Evolutionary conservation across 2,329 filamentous ascomycete species (phyloP).

Genomic region (Aspergillus tamarii): DNA sequence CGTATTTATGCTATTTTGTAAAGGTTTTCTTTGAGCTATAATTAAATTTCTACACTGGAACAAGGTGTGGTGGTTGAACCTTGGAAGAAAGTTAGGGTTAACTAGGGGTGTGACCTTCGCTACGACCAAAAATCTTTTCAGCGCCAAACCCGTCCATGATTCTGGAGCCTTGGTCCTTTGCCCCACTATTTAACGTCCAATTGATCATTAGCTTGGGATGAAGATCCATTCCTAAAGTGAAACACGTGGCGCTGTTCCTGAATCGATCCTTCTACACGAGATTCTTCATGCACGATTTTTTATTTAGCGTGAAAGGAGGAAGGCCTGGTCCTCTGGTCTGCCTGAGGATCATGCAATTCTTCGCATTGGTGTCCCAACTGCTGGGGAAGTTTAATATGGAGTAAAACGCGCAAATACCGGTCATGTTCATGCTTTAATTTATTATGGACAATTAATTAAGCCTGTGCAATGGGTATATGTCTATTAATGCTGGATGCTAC

Average conservation of each 20-base stretch:
- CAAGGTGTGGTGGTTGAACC: too few relatives aligned
- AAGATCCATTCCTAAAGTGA: background rate
- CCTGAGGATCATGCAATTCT: constrained; percentile 1
- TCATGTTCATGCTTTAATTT: background rate
- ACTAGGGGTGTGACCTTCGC: background rate
- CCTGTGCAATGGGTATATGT: background rate
- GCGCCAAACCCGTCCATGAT: background rate
- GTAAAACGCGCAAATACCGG: background rate
- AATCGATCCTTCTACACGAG: constrained; percentile 7
- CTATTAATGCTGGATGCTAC: background rate
- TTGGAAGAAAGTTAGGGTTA: background rate
- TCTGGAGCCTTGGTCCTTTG: background rate
- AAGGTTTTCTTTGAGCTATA: too few relatives aligned
- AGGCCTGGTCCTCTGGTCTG: background rate
- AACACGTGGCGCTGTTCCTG: background rate
- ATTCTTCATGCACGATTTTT: background rate
- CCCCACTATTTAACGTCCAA: background rate
- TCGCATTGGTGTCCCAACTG: background rate
- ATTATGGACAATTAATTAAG: background rate
- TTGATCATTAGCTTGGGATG: background rate
- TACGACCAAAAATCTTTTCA: background rate
- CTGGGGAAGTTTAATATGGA: background rate
- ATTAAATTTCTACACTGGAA: too few relatives aligned
- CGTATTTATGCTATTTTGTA: too few relatives aligned
- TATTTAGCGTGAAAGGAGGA: background rate